Base-by-base conservation (phyloP, 345 rosid species). In the Abelmoschus esculentus region DNA sequence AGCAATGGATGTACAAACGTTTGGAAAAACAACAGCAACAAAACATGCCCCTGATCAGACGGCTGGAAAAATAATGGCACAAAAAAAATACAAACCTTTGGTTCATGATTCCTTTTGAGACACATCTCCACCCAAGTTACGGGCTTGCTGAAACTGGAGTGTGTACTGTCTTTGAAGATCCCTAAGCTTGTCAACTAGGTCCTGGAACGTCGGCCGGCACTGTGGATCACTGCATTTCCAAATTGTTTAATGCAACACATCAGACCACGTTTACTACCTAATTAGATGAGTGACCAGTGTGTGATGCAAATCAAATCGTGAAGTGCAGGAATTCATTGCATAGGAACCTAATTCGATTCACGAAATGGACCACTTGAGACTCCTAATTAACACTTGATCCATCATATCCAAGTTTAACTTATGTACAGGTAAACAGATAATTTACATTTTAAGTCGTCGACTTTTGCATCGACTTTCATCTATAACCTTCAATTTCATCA, bases 131-230 rank as follows among this genome's bases (percentile, higher is more conserved):
- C 78, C 72, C 0, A 80, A 72, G 12, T 85, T 77, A 67, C 97
- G 90, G 61, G 82, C 82, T 40, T 92, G 97, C 77, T 91, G 97
- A 54, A 83, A 67, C 74, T 86, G 95, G 74, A 83, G 66, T 1
- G 78, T 62, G 52, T 74, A 85, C 55, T 84, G 87, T 69, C 91
- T 91, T 67, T 88, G 97, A 67, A 90, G 71, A 75, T 95, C 97
- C 81, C 86, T 84, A 61, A 95, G 85, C 78, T 72, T 91, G 53
- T 91, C 93, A 75, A 95, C 74, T 70, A 95, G 80, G 75, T 91
- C 99, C 78, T 85, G 96, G 89, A 95, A 88, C 9, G 90, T 72
- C n/a, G 99, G 96, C 36, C 96, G 88, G 76, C 78, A 28, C 53
- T 79, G 82, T 6, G 90, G 84, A 81, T 95, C 96, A 18, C 99